Base-by-base conservation (phyloP, 768 basidiomycete species). In the Leccinum variicolor region DNA sequence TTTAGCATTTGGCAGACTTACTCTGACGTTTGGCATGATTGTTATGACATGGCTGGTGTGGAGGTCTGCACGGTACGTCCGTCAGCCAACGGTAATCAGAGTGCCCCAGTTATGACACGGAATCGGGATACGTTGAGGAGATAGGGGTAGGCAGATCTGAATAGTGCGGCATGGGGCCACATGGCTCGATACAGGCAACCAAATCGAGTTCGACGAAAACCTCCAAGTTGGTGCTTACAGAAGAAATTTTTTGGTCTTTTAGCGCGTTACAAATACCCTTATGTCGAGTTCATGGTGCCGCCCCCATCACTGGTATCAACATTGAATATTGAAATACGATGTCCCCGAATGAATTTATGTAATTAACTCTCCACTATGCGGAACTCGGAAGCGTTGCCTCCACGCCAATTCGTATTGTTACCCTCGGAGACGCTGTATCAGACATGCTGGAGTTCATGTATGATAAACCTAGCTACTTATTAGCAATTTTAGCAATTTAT, bases 41-140 rank as follows among this genome's bases (percentile, higher is more conserved):
- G 68, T 69, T 2, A 69, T 84, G 53, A 64, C 75, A 52, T 85
- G 82, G 81, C 64, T 84, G 23, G 79, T 78, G 50, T 83, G 79
- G 80, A 77, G 76, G 53, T 81, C 83, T 23, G 75, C 77, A 48
- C 75, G 77, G 58, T 73, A 73, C 56, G 61, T 70, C 31, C 69
- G 59, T 56, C 70, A 72, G 33, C 70, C 70, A 19, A 59, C 72
- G 64, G 54, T 68, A 31, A 55, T 71, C 49, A 66, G 70, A 55
- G 54, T 55, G 34, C 31, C 69, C 29, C 65, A 55, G 21, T 60
- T 67, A 55, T 69, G 58, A 67, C 21, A 50, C 6, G 50, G n/a
- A 17, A 25, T 53, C 54, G 58, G 52, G 19, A 26, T 58, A 19
- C 36, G 13, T 33, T 43, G 57, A 41, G 51, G 53, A 46, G 53